These are phyloP conservation scores for Nitzschia inconspicua DNA, from an alignment of 108 stramenopile genomes.

Conservation along the genomic window DNA sequence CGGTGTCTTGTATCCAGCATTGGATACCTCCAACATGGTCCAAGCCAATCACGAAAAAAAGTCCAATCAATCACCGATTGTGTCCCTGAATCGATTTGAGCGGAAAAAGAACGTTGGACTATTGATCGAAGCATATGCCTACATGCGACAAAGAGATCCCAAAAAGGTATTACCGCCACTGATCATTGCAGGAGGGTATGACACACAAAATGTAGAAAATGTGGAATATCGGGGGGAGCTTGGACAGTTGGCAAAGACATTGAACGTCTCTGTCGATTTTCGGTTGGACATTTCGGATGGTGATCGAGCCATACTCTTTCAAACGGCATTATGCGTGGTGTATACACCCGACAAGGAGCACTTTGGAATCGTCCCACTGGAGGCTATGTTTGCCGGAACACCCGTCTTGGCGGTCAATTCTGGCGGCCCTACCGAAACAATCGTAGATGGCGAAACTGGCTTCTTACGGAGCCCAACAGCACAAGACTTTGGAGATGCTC, in stretches of 20 bases:
- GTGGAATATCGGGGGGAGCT: conserved; percentile 89
- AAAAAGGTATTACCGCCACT: conserved; percentile 32
- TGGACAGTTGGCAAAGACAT: conserved; percentile 32
- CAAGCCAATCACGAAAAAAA: conserved; percentile 22
- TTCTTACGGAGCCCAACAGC: conserved; percentile 74
- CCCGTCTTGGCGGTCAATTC: conserved; percentile 82
- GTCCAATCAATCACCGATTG: conserved; percentile 37
- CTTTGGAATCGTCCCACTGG: conserved; percentile 99
- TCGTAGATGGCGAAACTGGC: conserved; percentile 85
- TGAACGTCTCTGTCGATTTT: conserved; percentile 51
- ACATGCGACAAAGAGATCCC: conserved; percentile 18
- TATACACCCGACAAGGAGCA: conserved; percentile 97
- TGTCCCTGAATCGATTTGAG: conserved; percentile 95
- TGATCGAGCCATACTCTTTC: conserved; percentile 63
- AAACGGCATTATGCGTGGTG: conserved; percentile 69
- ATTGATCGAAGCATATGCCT: conserved; percentile 55
- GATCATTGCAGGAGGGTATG: conserved; percentile 97
- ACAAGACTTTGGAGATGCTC: conserved; percentile 66
- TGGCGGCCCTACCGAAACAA: conserved; percentile 94
- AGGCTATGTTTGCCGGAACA: conserved; percentile 92
- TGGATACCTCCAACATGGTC: conserved; percentile 15
- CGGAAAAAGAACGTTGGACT: conserved; percentile 95
- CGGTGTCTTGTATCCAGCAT: conserved; percentile 21
- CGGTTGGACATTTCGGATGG: conserved; percentile 75
- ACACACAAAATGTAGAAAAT: conserved; percentile 90